Evolutionary conservation across 257 asterid genomes (phyloP).

Genomic region (Salvia hispanica): DNA sequence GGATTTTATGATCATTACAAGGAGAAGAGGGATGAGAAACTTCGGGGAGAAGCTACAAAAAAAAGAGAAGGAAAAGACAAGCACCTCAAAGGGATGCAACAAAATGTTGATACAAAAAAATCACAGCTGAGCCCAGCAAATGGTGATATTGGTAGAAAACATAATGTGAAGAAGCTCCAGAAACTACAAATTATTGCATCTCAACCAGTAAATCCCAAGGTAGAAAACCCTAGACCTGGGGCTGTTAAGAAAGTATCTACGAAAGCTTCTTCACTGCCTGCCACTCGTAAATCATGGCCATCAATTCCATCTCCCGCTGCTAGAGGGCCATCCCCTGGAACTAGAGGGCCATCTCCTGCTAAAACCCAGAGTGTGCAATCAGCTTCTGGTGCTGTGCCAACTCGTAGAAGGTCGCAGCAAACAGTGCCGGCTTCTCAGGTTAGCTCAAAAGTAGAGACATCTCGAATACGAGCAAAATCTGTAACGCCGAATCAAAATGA

Average conservation of each 20-base stretch:
- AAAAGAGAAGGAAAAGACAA: conserved; percentile 63
- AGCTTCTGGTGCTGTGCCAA: conserved; percentile 47
- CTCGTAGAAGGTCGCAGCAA: conserved; percentile 71
- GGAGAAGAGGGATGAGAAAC: conserved; percentile 80
- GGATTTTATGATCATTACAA: conserved; percentile 66
- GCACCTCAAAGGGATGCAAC: conserved; percentile 50
- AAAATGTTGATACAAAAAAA: conserved; percentile 57
- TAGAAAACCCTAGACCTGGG: conserved; percentile 53
- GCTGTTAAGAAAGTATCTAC: conserved; percentile 57
- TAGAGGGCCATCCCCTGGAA: conserved; percentile 59
- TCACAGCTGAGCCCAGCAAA: conserved; percentile 48
- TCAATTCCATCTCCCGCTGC: conserved; percentile 68
- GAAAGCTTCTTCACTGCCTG: conserved; percentile 65
- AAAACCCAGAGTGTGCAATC: conserved; percentile 49
- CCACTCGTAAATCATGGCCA: conserved; percentile 88
- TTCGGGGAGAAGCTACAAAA: conserved; percentile 56
- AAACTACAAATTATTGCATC: conserved; percentile 52
- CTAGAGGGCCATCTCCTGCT: conserved; percentile 60
- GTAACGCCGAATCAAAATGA: conserved; percentile 49
- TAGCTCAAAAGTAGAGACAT: conserved; percentile 53
- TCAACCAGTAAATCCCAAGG: conserved; percentile 57
- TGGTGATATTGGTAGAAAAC: conserved; percentile 51
- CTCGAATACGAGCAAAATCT: conserved; percentile 50
- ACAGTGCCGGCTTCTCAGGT: conserved; percentile 51
- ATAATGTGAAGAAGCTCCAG: conserved; percentile 56